These are phyloP conservation scores for Citrullus colocynthis DNA, from an alignment of 306 rosid genomes.

Conservation along the genomic window DNA sequence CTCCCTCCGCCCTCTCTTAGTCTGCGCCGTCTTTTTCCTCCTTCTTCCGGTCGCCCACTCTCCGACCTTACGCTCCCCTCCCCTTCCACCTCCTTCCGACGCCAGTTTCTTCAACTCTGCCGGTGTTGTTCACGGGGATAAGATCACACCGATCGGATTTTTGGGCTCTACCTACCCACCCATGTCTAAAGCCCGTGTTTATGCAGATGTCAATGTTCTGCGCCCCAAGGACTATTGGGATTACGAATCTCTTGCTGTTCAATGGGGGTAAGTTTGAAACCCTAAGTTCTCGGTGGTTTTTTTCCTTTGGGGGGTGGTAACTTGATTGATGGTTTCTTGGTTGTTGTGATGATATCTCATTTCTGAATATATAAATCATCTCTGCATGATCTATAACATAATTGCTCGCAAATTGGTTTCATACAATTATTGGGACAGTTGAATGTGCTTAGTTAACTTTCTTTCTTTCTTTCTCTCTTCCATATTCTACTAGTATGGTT, in stretches of 20 bases:
- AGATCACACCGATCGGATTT: neutral
- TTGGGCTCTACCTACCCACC: neutral
- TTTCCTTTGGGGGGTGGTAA: neutral
- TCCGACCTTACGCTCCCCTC: constrained; percentile 40
- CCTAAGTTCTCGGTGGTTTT: neutral
- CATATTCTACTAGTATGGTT: neutral
- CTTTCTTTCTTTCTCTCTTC: neutral
- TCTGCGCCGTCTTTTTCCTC: constrained; percentile 31
- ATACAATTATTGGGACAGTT: neutral
- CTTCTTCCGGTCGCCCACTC: constrained; percentile 46
- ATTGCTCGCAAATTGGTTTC: neutral
- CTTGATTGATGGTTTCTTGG: neutral
- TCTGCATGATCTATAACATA: neutral
- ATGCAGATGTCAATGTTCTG: constrained; percentile 31
- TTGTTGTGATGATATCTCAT: neutral
- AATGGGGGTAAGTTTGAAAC: constrained; percentile 27
- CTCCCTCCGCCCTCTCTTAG: constrained; percentile 25
- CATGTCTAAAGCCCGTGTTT: constrained; percentile 43
- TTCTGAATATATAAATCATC: neutral
- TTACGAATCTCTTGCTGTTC: constrained; percentile 31
- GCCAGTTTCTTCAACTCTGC: neutral
- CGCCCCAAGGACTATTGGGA: constrained; percentile 46
- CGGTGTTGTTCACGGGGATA: neutral
- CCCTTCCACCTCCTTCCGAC: neutral
- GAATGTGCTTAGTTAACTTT: neutral